Evolutionary conservation across 331 rosid species (phyloP), one percentile per base, ranked within the genome.

Genomic region (Dryas integrifolia): DNA sequence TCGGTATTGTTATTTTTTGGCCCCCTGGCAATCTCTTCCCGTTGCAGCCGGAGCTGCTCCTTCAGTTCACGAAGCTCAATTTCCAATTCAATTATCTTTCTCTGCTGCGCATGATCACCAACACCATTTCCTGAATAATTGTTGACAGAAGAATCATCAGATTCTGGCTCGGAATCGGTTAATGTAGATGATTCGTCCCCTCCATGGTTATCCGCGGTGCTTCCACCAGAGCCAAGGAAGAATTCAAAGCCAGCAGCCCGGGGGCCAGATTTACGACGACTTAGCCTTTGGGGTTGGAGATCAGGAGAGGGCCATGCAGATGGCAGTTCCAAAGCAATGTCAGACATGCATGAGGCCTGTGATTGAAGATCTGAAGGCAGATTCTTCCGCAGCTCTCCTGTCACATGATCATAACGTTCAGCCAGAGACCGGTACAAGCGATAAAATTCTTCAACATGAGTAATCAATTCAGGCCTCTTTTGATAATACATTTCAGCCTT

Each of bases 401-500:
- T 95, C 68, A 95, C 87, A 46, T 88, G 86, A 86, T 95, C 99
- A 30, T 95, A 95, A 5, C 99, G 96, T 79, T 95, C 99, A 4
- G 99, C 99, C n/a, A 95, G 79, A 65, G 93, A 83, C 51, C 96
- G 88, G 85, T 89, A 92, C 85, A 83, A 77, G 35, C 96, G 96
- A 82, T 89, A 88, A 70, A 89, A 92, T 61, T 95, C 96, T 84
- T 92, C 97, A 44, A 95, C 97, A 77, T 86, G 90, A 80, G 96
- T 75, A 73, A 92, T 70, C 84, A 95, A 85, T 58, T 89, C 96
- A 38, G 98, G 98, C 67, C 98, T 84, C 84, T 87, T 95, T 78
- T 91, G 91, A 79, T 95, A 91, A 86, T 95, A 95, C 98, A 95
- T 95, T 76, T 95, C 97, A 65, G 90, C 99, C 74, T 82, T 95